Conservation (phyloP, 2,329 filamentous ascomycete species). For the Clarireedia hainanense region DNA sequence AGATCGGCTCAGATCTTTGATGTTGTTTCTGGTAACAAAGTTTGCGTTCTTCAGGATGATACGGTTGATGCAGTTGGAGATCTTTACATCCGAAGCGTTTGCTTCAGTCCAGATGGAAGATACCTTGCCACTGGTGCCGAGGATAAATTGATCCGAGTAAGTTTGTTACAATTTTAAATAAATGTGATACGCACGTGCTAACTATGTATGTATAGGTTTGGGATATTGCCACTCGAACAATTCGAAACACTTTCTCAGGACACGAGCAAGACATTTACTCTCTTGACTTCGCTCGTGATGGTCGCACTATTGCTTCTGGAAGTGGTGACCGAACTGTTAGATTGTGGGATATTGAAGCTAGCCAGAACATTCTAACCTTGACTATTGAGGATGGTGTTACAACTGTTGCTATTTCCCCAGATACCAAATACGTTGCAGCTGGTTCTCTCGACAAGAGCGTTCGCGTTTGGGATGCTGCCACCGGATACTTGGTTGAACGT, state of each 20-base stretch:
- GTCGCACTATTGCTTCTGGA: conserved; percentile 88
- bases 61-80: conserved; percentile 82
- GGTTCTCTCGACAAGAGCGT: conserved; percentile 97
- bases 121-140: conserved; percentile 94
- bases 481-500: conserved; percentile 79
- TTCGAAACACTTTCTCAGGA: conserved; percentile 88
- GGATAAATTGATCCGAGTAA: conserved; percentile 90
- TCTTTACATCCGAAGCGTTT: conserved; percentile 94
- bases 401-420: conserved; percentile 93
- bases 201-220: conserved; percentile 58
- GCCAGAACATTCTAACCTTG: conserved; percentile 73
- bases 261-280: conserved; percentile 99
- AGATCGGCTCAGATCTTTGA: conserved; percentile 99
- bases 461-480: conserved; percentile 87
- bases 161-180: conserved; percentile 28
- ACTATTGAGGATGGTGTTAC: conserved; percentile 96
- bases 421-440: conserved; percentile 88
- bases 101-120: conserved; percentile 93
- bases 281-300: conserved; percentile 88
- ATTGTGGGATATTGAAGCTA: conserved; percentile 89
- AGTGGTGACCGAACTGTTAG: conserved; percentile 91
- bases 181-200: conserved; percentile 9
- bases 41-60: conserved; percentile 86
- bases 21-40: conserved; percentile 75
- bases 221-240: conserved; percentile 79